phyloP scores from a whole-genome alignment of 2,329 filamentous ascomycete genomes.

The Cytospora piceicola region DNA sequence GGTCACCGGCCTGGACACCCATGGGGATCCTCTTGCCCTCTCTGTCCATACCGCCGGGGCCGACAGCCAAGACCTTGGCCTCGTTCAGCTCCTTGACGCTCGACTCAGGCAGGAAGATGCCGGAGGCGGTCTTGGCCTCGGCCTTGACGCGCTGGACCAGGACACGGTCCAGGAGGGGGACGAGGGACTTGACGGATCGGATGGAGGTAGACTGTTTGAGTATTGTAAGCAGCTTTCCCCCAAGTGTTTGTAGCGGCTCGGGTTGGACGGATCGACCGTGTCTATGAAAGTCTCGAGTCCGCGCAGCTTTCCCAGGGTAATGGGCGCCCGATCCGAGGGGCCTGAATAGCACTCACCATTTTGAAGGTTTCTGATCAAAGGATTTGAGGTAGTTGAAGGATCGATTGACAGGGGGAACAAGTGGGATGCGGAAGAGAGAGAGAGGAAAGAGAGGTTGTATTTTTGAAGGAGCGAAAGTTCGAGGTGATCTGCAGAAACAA shows the following conservation, averaged over 20 bases:
- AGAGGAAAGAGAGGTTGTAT: not conserved
- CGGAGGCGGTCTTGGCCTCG: conserved; percentile 92
- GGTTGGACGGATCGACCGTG: not conserved
- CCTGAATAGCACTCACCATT: conserved; percentile 11
- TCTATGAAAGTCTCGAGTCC: not conserved
- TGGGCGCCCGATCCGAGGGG: not conserved
- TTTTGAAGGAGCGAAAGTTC: conserved; percentile 17
- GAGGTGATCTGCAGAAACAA: conserved; percentile 25
- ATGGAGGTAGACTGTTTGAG: conserved; percentile 68
- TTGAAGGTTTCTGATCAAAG: not conserved
- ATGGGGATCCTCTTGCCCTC: conserved; percentile 86
- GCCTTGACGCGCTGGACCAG: conserved; percentile 98
- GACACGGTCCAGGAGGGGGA: conserved; percentile 93
- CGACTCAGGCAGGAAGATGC: conserved; percentile 97
- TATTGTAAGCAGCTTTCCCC: not conserved
- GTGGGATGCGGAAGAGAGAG: conserved; percentile 9
- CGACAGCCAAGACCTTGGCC: conserved; percentile 93
- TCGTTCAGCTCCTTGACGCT: conserved; percentile 98
- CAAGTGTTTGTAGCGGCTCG: not conserved
- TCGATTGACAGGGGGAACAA: conserved; percentile 5
- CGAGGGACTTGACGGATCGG: conserved; percentile 93
- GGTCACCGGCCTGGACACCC: conserved; percentile 82
- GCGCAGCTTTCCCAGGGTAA: not conserved
- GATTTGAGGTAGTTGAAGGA: not conserved
- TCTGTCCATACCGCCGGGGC: conserved; percentile 84